Base-by-base conservation (phyloP, 345 rosid genomes). In the Hibiscus mutabilis region DNA sequence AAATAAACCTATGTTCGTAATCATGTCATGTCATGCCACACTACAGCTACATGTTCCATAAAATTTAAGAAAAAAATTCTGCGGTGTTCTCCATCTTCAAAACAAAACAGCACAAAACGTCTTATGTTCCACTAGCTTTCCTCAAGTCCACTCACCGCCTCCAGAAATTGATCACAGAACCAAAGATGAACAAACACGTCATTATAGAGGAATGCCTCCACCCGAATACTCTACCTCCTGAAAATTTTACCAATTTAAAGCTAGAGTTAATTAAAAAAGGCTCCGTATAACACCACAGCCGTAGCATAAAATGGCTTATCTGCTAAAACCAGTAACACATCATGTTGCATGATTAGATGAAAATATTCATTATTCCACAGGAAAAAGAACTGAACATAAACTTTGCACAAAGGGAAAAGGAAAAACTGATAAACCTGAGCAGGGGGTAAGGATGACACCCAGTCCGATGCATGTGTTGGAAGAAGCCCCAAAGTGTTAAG, bases 381-480 rank as follows among this genome's bases (percentile, higher is more conserved):
- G 64, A 27, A n/a, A 5, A 60, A 60, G 29, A 44, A 21, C 18
- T 11, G 18, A 44, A 2, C 21, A n/a, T n/a, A 10, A 46, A 47
- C 14, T 58, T 31, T 10, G 24, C 7, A 60, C 1, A 0, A 47
- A 42, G 40, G 9, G 29, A 58, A 31, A 76, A 55, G 42, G 66
- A 65, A 57, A 51, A 79, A 65, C 42, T 31, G 15, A 63, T 73
- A 22, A 79, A 90, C 93, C 95, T 88, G 98, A 62, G 99, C 89
- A 27, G 99, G 99, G 49, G 99, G 78, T 71, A 96, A 83, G 67
- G 93, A 89, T 68, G 96, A 96, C 61, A 92, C 99, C 99, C 99
- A 96, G 53, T 96, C 99, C 2, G 97, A 96, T 82, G 98, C 97
- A 74, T 92, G 96, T 19, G 99, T 96, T 55, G 98, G 99, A 74